Evolutionary conservation across 805 yeast genomes (phyloP).

Genomic region (Saturnispora kantuleensis): DNA sequence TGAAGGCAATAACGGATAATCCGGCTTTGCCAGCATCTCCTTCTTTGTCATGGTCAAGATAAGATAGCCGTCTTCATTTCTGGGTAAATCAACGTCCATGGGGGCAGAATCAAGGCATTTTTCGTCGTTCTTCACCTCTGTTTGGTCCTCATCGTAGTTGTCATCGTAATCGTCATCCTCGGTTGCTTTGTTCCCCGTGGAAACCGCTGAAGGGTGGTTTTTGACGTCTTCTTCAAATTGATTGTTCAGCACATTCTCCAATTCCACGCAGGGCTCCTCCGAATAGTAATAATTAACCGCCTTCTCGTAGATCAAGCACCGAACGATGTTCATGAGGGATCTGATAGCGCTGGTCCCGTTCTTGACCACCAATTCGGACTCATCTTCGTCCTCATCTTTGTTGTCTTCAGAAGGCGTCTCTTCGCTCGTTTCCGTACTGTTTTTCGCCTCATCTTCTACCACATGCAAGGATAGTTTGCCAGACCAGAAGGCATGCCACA

Average conservation of each 20-base stretch:
- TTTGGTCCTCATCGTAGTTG: constrained; percentile 16
- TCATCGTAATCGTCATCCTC: constrained; percentile 27
- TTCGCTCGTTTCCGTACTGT: neutral
- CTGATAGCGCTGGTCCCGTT: constrained; percentile 40
- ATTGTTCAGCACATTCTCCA: constrained; percentile 13
- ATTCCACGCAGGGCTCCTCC: constrained; percentile 6
- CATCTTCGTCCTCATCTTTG: constrained; percentile 16
- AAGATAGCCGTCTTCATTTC: constrained; percentile 13
- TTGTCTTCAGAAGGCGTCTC: neutral
- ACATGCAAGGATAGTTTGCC: no score
- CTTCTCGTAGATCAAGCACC: constrained; percentile 65
- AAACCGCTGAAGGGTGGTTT: neutral
- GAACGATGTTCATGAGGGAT: constrained; percentile 34
- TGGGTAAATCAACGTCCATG: neutral
- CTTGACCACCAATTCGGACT: constrained; percentile 31
- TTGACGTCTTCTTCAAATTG: neutral
- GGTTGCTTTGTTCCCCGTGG: neutral
- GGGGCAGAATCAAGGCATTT: neutral
- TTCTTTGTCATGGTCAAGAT: constrained; percentile 13
- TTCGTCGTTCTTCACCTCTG: neutral
- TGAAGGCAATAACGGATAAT: constrained; percentile 21
- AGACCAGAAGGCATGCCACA: no score
- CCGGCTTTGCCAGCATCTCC: constrained; percentile 21
- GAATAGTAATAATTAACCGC: constrained; percentile 38
- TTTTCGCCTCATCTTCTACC: constrained; percentile 14